These are phyloP conservation scores for Pseudopithomyces maydicus DNA, from an alignment of 2,329 filamentous ascomycete genomes.

Conservation along the genomic window DNA sequence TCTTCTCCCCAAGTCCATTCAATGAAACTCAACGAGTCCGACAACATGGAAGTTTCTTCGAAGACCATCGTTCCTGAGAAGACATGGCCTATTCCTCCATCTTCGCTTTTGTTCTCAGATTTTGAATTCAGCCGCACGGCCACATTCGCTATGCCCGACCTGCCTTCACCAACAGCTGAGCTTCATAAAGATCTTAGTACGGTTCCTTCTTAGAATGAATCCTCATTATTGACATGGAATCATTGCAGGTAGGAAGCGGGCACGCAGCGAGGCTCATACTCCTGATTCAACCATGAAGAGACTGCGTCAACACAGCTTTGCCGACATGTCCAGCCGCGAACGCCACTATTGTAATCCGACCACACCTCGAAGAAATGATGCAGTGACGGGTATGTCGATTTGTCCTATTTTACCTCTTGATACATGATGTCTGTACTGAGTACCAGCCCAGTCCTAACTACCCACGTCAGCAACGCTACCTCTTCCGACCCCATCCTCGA, in stretches of 20 bases:
- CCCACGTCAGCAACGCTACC: not conserved
- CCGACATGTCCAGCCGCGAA: not conserved
- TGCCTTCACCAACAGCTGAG: not conserved
- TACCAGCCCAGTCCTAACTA: not conserved
- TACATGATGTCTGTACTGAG: not conserved
- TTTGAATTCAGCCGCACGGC: slow-evolving; percentile 18
- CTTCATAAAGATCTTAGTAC: slow-evolving; percentile 7
- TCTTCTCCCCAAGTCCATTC: too few species aligned
- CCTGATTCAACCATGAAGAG: slow-evolving; percentile 15
- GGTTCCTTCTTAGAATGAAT: not conserved
- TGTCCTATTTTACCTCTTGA: too few species aligned
- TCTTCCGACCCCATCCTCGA: not conserved
- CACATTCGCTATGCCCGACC: slow-evolving; percentile 8
- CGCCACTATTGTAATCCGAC: not conserved
- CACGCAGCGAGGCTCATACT: slow-evolving; percentile 4
- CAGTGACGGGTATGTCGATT: too few species aligned
- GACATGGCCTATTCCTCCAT: not conserved
- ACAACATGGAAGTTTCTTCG: not conserved
- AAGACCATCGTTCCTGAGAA: not conserved
- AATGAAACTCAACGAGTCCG: not conserved
- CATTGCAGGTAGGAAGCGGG: slow-evolving; percentile 18
- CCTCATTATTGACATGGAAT: not conserved
- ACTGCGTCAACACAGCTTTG: slow-evolving; percentile 12
- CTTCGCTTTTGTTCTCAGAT: slow-evolving; percentile 18
- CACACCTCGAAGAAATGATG: not conserved